These are phyloP conservation scores for Paspalum notatum DNA, from an alignment of 176 grass and related monocot genomes.

Conservation along the genomic window DNA sequence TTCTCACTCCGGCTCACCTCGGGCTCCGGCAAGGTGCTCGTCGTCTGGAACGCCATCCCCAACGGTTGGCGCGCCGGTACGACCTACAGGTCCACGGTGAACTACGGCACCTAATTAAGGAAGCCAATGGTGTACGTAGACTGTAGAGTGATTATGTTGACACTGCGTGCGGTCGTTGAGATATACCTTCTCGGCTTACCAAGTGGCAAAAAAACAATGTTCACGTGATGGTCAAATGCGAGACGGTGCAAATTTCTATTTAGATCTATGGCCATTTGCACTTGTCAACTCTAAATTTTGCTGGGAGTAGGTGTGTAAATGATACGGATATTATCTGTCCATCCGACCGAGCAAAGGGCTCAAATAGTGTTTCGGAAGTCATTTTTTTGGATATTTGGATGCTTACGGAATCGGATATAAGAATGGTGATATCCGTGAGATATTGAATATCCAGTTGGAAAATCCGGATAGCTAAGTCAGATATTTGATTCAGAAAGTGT, in stretches of 20 bases:
- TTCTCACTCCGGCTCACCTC: slow-evolving; percentile 59
- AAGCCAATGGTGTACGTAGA: not conserved
- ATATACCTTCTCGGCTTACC: not conserved
- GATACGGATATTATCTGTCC: too few species aligned
- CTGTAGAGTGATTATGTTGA: not conserved
- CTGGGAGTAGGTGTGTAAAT: too few species aligned
- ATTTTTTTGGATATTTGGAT: too few species aligned
- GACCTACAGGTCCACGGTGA: slow-evolving; percentile 37
- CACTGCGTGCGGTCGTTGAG: not conserved
- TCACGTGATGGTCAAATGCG: not conserved
- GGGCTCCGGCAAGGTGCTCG: slow-evolving; percentile 37
- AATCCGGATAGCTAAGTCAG: too few species aligned
- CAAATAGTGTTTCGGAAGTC: too few species aligned
- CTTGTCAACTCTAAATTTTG: too few species aligned
- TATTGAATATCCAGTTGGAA: too few species aligned
- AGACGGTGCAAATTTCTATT: not conserved
- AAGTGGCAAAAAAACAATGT: not conserved
- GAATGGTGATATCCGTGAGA: too few species aligned
- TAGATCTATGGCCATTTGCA: not conserved
- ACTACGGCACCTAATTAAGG: slow-evolving; percentile 35
- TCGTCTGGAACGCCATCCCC: slow-evolving; percentile 53
- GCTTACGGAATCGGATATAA: too few species aligned
- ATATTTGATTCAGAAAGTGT: too few species aligned
- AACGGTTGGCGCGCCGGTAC: slow-evolving; percentile 44
- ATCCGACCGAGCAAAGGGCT: too few species aligned